Evolutionary conservation across 305 asterid genomes (phyloP).

Genomic region (Withania somnifera): DNA sequence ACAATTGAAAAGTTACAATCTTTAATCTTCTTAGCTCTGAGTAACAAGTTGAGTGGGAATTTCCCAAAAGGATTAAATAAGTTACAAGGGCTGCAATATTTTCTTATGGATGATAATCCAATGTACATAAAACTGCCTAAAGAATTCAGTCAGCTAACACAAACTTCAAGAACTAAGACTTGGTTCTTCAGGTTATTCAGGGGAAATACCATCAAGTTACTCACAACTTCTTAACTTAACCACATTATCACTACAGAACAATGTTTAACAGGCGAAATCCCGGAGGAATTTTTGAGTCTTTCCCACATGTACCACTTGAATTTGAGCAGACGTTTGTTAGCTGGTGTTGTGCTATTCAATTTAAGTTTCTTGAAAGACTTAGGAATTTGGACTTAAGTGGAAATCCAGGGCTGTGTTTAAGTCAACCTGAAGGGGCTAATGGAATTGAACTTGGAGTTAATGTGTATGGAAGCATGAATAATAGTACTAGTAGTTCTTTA

Average conservation of each 20-base stretch:
- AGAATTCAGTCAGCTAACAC: slow-evolving; percentile 37
- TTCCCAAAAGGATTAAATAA: slow-evolving; percentile 33
- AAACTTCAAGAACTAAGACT: slow-evolving; percentile 76
- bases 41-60: slow-evolving; percentile 38
- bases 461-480: slow-evolving; percentile 43
- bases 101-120: slow-evolving; percentile 79
- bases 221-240: slow-evolving; percentile 46
- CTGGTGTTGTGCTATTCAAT: slow-evolving; percentile 57
- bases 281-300: slow-evolving; percentile 37
- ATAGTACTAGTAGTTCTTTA: slow-evolving; percentile 23
- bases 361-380: slow-evolving; percentile 55
- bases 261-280: slow-evolving; percentile 51
- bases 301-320: slow-evolving; percentile 65
- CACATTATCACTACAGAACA: slow-evolving; percentile 64
- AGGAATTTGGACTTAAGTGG: slow-evolving; percentile 74
- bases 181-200: slow-evolving; percentile 59
- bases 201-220: slow-evolving; percentile 45
- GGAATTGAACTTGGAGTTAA: slow-evolving; percentile 28
- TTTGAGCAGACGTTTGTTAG: slow-evolving; percentile 59
- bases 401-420: slow-evolving; percentile 62
- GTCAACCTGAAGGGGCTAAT: slow-evolving; percentile 15
- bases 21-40: slow-evolving; percentile 55
- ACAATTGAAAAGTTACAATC: slow-evolving; percentile 31
- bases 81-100: slow-evolving; percentile 45
- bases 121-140: slow-evolving; percentile 45